Conservation (phyloP, 108 stramenopile genomes). For the Poteriospumella lacustris region DNA sequence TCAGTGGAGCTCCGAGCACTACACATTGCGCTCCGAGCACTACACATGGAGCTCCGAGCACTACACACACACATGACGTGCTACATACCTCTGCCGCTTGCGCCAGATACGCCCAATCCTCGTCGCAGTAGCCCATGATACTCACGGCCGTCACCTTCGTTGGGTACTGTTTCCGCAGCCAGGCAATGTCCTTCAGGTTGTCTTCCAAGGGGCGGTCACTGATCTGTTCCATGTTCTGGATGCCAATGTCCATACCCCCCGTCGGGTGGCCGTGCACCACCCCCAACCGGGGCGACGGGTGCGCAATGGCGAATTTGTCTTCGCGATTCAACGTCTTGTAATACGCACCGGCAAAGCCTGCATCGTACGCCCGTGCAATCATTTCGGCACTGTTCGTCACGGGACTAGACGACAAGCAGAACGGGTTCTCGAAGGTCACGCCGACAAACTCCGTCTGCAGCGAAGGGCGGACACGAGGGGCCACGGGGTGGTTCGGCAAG, state of each 20-base stretch:
- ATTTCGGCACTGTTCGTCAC: background rate
- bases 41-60: background rate
- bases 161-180: background rate
- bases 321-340: background rate
- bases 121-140: background rate
- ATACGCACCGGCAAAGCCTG: background rate
- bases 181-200: background rate
- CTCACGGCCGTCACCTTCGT: background rate
- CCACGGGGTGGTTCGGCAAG: background rate
- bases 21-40: background rate
- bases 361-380: background rate
- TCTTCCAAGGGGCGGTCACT: background rate
- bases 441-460: background rate
- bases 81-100: background rate
- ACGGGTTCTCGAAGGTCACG: background rate
- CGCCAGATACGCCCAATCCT: background rate
- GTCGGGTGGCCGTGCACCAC: background rate
- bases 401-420: background rate
- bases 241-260: background rate
- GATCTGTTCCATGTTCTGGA: background rate
- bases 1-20: background rate
- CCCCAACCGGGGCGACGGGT: background rate
- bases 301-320: background rate
- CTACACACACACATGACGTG: background rate
- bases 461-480: background rate